phyloP scores from a whole-genome alignment of 2,329 filamentous ascomycete genomes.

The Beauveria pseudobassiana region DNA sequence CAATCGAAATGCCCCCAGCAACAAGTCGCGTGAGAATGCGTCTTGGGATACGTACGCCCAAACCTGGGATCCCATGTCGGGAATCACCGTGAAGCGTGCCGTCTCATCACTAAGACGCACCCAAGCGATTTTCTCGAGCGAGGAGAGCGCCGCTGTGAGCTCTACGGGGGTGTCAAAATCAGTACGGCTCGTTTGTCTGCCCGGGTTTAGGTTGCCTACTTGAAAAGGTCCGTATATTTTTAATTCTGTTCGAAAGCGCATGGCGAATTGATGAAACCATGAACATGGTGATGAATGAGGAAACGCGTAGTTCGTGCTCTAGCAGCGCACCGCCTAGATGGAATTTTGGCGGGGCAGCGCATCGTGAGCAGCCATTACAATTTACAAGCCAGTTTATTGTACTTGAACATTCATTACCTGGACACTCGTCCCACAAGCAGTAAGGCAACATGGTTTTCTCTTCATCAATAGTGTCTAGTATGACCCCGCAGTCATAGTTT shows the following conservation, averaged over 20 bases:
- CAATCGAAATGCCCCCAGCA: not conserved
- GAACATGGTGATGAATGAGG: not conserved
- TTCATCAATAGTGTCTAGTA: too few species aligned
- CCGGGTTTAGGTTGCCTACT: constrained; percentile 31
- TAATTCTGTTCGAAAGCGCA: constrained; percentile 61
- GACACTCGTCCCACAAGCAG: too few species aligned
- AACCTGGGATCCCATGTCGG: constrained; percentile 89
- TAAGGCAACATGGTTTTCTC: too few species aligned
- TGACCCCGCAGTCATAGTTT: too few species aligned
- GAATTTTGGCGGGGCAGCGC: constrained; percentile 7
- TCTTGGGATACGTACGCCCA: constrained; percentile 63
- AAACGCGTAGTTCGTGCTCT: not conserved
- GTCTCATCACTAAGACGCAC: constrained; percentile 80
- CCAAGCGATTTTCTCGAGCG: constrained; percentile 80
- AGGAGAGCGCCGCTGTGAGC: constrained; percentile 55
- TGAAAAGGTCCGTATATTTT: constrained; percentile 60
- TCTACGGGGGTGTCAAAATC: constrained; percentile 26
- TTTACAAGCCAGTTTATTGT: too few species aligned
- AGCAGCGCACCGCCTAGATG: not conserved
- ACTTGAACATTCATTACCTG: too few species aligned
- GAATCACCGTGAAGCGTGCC: constrained; percentile 90
- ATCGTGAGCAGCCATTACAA: not conserved
- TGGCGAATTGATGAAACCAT: constrained; percentile 27
- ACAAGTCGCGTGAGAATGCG: not conserved
- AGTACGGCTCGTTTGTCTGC: not conserved